Conservation (phyloP, 768 basidiomycete species). For the Suillus subalutaceus region DNA sequence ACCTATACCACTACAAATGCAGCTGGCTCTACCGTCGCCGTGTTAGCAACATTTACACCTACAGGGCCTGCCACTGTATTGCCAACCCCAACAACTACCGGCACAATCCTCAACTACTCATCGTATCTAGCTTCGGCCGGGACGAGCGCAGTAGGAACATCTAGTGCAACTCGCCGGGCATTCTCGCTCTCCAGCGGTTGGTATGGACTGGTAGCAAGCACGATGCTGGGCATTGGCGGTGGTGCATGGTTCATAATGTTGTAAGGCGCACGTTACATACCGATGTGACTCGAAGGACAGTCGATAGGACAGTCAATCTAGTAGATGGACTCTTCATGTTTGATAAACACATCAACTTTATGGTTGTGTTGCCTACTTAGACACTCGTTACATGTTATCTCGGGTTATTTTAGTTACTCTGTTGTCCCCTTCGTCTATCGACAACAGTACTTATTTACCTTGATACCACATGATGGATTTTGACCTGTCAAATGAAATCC, state of each 20-base stretch:
- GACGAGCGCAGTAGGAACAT: conserved; percentile 31
- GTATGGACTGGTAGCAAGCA: conserved; percentile 30
- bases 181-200: conserved; percentile 25
- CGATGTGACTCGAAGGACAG: not conserved
- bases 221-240: conserved; percentile 27
- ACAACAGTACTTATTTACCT: conserved; percentile 3
- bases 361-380: not conserved
- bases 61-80: conserved; percentile 32
- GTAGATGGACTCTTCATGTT: not conserved
- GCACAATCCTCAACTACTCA: conserved; percentile 30
- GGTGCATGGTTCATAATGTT: conserved; percentile 36
- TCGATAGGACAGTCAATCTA: not conserved
- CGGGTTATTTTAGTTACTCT: not conserved
- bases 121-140: conserved; percentile 35
- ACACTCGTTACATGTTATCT: not conserved
- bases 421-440: not conserved
- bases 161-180: conserved; percentile 26
- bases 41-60: conserved; percentile 34
- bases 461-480: not conserved
- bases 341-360: not conserved
- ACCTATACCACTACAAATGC: conserved; percentile 50
- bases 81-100: conserved; percentile 29
- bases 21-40: conserved; percentile 25
- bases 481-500: not conserved
- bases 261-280: conserved; percentile 13